Base-by-base conservation (phyloP, 2,329 filamentous ascomycete species). In the Fusarium nygamai region DNA sequence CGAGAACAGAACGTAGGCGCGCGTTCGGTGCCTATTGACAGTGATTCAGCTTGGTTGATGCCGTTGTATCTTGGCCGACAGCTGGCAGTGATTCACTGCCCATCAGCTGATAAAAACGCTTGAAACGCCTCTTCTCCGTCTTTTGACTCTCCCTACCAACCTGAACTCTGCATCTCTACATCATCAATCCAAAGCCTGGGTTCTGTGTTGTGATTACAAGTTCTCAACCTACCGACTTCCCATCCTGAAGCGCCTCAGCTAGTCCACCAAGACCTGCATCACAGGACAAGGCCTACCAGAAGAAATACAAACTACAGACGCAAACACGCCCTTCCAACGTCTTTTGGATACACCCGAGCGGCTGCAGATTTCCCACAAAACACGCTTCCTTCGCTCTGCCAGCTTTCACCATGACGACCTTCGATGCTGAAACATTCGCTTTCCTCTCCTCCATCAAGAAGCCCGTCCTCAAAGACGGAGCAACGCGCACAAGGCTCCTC, bases 1-100 rank as follows among this genome's bases (percentile, higher is more conserved):
- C 3, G 5, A 8, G 22, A 27, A 7, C 4, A 27, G 6, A 27
- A 17, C 8, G 6, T 4, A 27, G 10, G 27, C 22, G 3, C 19
- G 24, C 6, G 19, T 38, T 13, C 7, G 13, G 2, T 16, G 10
- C 24, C 8, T 17, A 0, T 27, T 22, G 13, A 9, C 34, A 8
- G 34, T 39, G 51, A 22, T 19, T 29, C 20, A 39, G 24, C 24
- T 17, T 13, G n/a, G n/a, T 7, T 39, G 7, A 13, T 17, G 6
- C 20, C 29, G 10, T 36, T 22, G 16, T 4, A 17, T n/a, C 10
- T 19, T 38, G 3, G 20, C 5, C 19, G 10, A 8, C 4, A 27
- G 10, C 14, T 54, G n/a, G 11, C 20, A 38, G 24, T 39, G 51
- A 54, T 38, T 54, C 24, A 54, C 3, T 5, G 16, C 24, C 51